These are phyloP conservation scores for Alternaria sp. DNA, from an alignment of 2,329 filamentous ascomycete genomes.

Conservation along the genomic window DNA sequence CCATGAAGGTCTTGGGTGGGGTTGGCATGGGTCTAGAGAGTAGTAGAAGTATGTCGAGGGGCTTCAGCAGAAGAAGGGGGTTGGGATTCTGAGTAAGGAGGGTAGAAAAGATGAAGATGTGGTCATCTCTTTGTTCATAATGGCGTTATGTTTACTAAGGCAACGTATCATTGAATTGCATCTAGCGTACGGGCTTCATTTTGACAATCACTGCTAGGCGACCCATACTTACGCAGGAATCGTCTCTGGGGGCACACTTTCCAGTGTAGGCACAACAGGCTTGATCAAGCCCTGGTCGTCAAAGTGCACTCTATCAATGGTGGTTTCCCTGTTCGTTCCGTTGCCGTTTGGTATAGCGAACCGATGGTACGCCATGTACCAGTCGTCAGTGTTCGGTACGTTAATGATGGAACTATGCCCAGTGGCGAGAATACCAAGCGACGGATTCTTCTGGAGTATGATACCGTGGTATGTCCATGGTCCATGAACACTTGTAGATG, in stretches of 20 bases:
- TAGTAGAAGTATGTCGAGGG: neutral
- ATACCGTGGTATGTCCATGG: constrained; percentile 39
- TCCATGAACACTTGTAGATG: constrained; percentile 26
- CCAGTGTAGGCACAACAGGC: constrained; percentile 35
- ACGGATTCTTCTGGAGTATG: constrained; percentile 33
- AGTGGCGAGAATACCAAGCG: constrained; percentile 33
- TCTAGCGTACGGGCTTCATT: neutral
- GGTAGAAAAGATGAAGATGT: neutral
- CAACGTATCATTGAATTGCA: neutral
- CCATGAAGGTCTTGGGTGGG: constrained; percentile 1
- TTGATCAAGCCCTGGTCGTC: constrained; percentile 33
- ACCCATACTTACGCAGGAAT: neutral
- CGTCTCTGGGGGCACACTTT: constrained; percentile 25
- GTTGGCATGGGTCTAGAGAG: neutral
- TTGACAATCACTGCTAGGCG: no score
- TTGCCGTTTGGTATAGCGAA: constrained; percentile 36
- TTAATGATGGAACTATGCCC: constrained; percentile 40
- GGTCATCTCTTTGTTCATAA: neutral
- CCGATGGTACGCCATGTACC: constrained; percentile 43
- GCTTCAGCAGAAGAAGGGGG: neutral
- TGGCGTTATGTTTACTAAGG: neutral
- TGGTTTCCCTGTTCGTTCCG: constrained; percentile 36
- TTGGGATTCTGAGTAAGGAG: neutral
- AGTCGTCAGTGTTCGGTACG: constrained; percentile 38
- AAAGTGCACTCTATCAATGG: constrained; percentile 37